Percentiles rank a stretch among this genome's conserved stretches.
These are phyloP conservation scores for Vitis riparia DNA, from an alignment of 164 flowering plant species.

Conservation along the genomic window DNA sequence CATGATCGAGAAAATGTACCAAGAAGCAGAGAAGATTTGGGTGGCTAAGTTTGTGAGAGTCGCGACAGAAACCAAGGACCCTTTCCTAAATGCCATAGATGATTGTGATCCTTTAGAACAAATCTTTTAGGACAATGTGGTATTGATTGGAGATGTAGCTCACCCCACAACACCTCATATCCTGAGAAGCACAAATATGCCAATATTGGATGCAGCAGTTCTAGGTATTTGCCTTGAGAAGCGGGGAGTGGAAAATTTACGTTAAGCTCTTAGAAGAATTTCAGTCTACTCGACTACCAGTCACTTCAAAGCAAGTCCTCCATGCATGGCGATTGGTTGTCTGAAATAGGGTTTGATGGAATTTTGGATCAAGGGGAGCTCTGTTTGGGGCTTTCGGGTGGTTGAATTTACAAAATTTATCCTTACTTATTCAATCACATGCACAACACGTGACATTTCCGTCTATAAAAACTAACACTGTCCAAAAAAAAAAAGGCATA, in stretches of 20 bases:
- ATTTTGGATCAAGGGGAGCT: no score
- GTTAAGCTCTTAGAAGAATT: slow-evolving; percentile 61
- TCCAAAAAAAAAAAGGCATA: no score
- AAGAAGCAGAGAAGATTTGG: slow-evolving; percentile 77
- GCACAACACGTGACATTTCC: no score
- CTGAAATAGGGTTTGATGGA: slow-evolving; percentile 63
- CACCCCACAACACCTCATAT: slow-evolving; percentile 96
- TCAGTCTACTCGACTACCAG: slow-evolving; percentile 62
- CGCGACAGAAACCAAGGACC: slow-evolving; percentile 72
- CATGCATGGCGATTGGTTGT: slow-evolving; percentile 61
- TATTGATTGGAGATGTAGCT: slow-evolving; percentile 86
- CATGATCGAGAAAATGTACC: slow-evolving; percentile 60
- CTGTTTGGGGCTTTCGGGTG: no score
- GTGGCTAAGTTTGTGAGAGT: slow-evolving; percentile 58
- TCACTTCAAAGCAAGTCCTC: slow-evolving; percentile 64
- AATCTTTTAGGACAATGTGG: slow-evolving; percentile 72
- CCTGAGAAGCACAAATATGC: slow-evolving; percentile 90
- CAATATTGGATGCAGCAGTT: slow-evolving; percentile 68
- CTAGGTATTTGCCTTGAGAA: slow-evolving; percentile 71
- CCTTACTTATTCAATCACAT: no score
- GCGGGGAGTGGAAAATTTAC: slow-evolving; percentile 53
- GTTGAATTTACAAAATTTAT: no score
- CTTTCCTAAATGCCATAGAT: slow-evolving; percentile 78
- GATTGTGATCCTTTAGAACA: slow-evolving; percentile 67
- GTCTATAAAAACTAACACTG: no score